Conservation (phyloP, 164 flowering plant genomes). For the Cinnamomum micranthum region DNA sequence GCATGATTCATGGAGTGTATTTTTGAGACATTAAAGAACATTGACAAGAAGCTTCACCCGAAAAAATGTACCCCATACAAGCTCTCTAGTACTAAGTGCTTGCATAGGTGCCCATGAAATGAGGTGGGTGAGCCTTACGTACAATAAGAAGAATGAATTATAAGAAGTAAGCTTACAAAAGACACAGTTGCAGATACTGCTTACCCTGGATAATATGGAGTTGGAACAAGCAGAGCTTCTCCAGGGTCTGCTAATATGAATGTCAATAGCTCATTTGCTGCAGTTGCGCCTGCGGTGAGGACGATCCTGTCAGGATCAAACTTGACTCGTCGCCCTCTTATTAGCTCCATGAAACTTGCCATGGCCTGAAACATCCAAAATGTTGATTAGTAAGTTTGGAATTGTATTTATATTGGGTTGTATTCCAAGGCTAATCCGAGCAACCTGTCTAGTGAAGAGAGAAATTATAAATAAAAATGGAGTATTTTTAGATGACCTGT, state of each 20-base stretch:
- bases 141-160: too few species aligned
- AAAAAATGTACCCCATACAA: not conserved
- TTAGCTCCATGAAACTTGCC: conserved; percentile 91
- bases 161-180: too few species aligned
- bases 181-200: not conserved
- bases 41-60: not conserved
- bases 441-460: not conserved
- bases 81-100: not conserved
- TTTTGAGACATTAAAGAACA: not conserved
- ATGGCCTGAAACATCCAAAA: conserved; percentile 41
- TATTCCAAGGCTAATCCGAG: not conserved
- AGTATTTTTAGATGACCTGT: conserved; percentile 25
- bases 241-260: conserved; percentile 86
- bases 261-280: conserved; percentile 40
- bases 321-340: conserved; percentile 75
- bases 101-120: not conserved
- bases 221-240: conserved; percentile 87
- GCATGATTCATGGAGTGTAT: not conserved
- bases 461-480: too few species aligned
- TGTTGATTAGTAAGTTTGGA: not conserved
- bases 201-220: conserved; percentile 95
- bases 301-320: conserved; percentile 74
- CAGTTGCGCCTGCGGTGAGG: conserved; percentile 45
- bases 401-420: not conserved
- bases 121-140: too few species aligned